Base-by-base conservation (phyloP, 345 rosid genomes). In the Sisymbrium irio region DNA sequence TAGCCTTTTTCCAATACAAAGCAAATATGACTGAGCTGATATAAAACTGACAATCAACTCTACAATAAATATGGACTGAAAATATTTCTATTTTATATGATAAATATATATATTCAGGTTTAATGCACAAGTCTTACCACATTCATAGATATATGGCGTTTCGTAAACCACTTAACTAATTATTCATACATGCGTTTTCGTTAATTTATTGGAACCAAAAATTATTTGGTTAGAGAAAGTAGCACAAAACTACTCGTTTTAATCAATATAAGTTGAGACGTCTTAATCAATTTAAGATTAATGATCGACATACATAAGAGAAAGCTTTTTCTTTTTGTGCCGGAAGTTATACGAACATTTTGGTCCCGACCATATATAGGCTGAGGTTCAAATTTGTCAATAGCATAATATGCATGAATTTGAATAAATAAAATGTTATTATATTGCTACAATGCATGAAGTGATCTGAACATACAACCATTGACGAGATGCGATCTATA, bases 241-340 rank as follows among this genome's bases (percentile, higher is more conserved):
- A 62, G 13, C 47, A 12, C 44, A 76, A 44, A 25, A 25, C 39
- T 76, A 42, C 65, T 76, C 75, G 69, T 69, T 69, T 62, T 54
- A 53, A 62, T 75, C 51, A 62, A 68, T 32, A 33, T 50, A 68
- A 53, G 70, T 61, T 61, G 70, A 51, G 25, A 54, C 44, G 70
- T 76, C 75, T 60, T 76, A 54, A 37, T 76, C 79, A 62, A 36
- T 51, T 62, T 76, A 69, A 76, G 75, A 35, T 69, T 69, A 25
- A 69, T 69, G 65, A 62, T 69, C 65, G 9, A 32, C 46, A 68
- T 11, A 44, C 9, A 67, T 62, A 61, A 44, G 64, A 53, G 64
- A 68, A 9, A 14, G 8, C 62, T 42, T 60, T 65, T 27, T 33
- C 27, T 28, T 67, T 69, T 55, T 62, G 8, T 76, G 79, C 75